Evolutionary conservation across 495 filamentous ascomycete genomes (phyloP).

Genomic region (Penicillium coffeae): DNA sequence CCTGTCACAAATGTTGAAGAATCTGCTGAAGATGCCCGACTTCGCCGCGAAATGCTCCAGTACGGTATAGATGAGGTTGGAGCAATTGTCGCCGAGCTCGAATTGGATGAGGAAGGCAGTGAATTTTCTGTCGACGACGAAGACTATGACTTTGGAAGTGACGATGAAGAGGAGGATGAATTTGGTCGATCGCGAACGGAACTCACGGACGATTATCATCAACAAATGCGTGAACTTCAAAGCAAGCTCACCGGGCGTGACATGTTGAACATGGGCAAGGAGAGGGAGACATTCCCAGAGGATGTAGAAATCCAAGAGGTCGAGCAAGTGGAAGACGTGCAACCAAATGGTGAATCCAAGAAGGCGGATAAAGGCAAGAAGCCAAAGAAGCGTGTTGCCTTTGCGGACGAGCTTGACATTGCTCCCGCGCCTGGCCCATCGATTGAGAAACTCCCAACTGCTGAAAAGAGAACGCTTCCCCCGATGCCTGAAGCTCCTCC

Average conservation of each 20-base stretch:
- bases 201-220: conserved; percentile 66
- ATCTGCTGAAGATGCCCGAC: conserved; percentile 68
- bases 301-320: conserved; percentile 30
- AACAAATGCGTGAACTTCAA: conserved; percentile 81
- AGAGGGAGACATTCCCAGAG: conserved; percentile 30
- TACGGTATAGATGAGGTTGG: conserved; percentile 84
- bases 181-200: conserved; percentile 63
- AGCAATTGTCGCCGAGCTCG: conserved; percentile 87
- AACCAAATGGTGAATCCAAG: conserved; percentile 6
- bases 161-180: conserved; percentile 60
- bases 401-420: conserved; percentile 73
- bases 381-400: conserved; percentile 70
- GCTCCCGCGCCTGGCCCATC: conserved; percentile 35
- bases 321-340: conserved; percentile 13
- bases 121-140: conserved; percentile 58
- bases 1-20: conserved; percentile 55
- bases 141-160: conserved; percentile 46
- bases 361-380: conserved; percentile 26
- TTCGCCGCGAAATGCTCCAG: conserved; percentile 87
- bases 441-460: conserved; percentile 7
- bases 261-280: conserved; percentile 51
- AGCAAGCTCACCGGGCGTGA: conserved; percentile 58
- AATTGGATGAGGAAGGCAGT: conserved; percentile 68
- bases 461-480: conserved; percentile 28
- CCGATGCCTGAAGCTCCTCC: conserved; percentile 33